Conservation (phyloP, 257 asterid genomes). For the Fraxinus anomala region DNA sequence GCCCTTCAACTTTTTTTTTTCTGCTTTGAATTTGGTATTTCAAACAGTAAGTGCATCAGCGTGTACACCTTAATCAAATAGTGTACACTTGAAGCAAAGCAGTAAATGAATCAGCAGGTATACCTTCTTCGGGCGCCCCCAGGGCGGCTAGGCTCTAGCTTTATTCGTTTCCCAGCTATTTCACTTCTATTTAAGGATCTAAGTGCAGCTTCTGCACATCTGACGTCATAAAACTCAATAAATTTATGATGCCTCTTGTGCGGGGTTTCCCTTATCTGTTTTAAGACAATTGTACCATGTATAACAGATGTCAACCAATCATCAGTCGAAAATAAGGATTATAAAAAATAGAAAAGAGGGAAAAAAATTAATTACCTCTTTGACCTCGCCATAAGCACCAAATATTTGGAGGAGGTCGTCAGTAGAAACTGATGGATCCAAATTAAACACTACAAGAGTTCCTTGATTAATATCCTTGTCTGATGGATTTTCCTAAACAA, state of each 20-base stretch:
- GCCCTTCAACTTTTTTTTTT: neutral
- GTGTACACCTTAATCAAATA: neutral
- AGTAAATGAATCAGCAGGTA: neutral
- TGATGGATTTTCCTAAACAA: conserved; percentile 66
- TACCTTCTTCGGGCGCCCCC: conserved; percentile 90
- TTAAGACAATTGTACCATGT: conserved; percentile 8
- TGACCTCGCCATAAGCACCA: conserved; percentile 80
- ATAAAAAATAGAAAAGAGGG: neutral
- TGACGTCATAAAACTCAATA: conserved; percentile 76
- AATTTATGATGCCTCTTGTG: conserved; percentile 74
- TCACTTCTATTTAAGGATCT: conserved; percentile 74
- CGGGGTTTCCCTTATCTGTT: conserved; percentile 88
- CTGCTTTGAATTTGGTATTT: neutral
- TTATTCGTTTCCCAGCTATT: conserved; percentile 86
- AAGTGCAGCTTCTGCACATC: conserved; percentile 89
- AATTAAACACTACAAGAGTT: conserved; percentile 68
- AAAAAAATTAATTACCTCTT: conserved; percentile 57
- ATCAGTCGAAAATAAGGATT: conserved; percentile 1
- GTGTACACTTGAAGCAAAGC: neutral
- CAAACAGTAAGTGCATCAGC: neutral
- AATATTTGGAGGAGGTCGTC: conserved; percentile 72
- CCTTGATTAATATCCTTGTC: conserved; percentile 83
- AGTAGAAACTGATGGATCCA: conserved; percentile 71
- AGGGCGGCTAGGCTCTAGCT: conserved; percentile 90
- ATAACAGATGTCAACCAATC: conserved; percentile 8